These are phyloP conservation scores for Neurospora sublineolata DNA, from an alignment of 495 filamentous ascomycete genomes.

Conservation along the genomic window DNA sequence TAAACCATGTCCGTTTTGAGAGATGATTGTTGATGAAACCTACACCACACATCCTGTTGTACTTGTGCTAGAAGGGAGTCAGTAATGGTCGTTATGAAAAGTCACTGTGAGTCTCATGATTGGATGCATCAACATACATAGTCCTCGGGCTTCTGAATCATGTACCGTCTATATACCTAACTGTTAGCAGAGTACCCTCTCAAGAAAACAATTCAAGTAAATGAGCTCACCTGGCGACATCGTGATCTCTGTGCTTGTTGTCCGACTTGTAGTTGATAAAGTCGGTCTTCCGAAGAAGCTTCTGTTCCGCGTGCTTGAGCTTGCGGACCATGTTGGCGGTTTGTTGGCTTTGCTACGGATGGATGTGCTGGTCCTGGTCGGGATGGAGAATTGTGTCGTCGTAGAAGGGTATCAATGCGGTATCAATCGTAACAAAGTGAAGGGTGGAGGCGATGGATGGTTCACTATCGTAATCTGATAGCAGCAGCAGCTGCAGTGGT, in stretches of 20 bases:
- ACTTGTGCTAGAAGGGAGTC: conserved; percentile 52
- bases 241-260: conserved; percentile 63
- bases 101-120: conserved; percentile 57
- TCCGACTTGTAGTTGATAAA: conserved; percentile 90
- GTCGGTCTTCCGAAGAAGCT: conserved; percentile 77
- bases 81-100: neutral
- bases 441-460: neutral
- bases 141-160: conserved; percentile 74
- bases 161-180: conserved; percentile 49
- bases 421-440: neutral
- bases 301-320: conserved; percentile 72
- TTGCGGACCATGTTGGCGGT: conserved; percentile 64
- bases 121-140: conserved; percentile 12
- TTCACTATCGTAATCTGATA: neutral
- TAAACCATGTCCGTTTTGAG: neutral
- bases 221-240: conserved; percentile 41
- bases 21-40: neutral
- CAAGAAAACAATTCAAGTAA: neutral
- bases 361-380: neutral
- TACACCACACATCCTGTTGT: conserved; percentile 70
- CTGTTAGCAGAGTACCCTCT: conserved; percentile 1
- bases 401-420: neutral
- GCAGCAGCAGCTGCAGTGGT: neutral
- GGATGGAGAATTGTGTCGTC: neutral
- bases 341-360: neutral